phyloP scores from a whole-genome alignment of 805 yeast genomes.

The Blastobotrys chiropterorum region DNA sequence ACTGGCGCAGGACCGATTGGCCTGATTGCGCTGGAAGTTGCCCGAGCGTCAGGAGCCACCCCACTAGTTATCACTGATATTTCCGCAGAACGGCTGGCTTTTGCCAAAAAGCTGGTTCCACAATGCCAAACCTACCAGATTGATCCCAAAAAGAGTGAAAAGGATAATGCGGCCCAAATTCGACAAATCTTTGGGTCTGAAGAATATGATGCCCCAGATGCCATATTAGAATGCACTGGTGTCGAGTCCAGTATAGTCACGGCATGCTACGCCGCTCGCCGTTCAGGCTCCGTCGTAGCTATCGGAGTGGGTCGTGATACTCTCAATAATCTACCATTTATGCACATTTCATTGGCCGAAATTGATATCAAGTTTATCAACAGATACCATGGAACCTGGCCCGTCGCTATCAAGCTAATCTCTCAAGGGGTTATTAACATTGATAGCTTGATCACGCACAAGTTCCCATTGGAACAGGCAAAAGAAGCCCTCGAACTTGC shows the following conservation, averaged over 20 bases:
- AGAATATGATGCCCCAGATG: conserved; percentile 35
- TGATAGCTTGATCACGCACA: conserved; percentile 62
- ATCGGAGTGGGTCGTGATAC: conserved; percentile 79
- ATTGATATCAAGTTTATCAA: conserved; percentile 62
- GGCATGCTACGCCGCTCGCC: conserved; percentile 40
- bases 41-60: conserved; percentile 59
- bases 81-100: conserved; percentile 55
- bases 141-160: conserved; percentile 59
- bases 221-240: conserved; percentile 68
- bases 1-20: conserved; percentile 54
- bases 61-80: conserved; percentile 66
- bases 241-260: conserved; percentile 64
- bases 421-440: conserved; percentile 41
- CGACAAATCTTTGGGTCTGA: conserved; percentile 19
- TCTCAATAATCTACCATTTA: conserved; percentile 64
- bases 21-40: conserved; percentile 65
- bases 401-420: conserved; percentile 36
- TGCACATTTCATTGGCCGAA: conserved; percentile 59
- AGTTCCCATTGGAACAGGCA: conserved; percentile 64
- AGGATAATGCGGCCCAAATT: neutral
- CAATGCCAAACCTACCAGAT: conserved; percentile 63
- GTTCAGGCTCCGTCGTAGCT: conserved; percentile 49
- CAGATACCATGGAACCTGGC: conserved; percentile 67
- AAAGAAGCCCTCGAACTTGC: conserved; percentile 15
- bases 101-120: conserved; percentile 81